phyloP scores from a whole-genome alignment of 768 basidiomycete species.

The Tricholomella constricta region DNA sequence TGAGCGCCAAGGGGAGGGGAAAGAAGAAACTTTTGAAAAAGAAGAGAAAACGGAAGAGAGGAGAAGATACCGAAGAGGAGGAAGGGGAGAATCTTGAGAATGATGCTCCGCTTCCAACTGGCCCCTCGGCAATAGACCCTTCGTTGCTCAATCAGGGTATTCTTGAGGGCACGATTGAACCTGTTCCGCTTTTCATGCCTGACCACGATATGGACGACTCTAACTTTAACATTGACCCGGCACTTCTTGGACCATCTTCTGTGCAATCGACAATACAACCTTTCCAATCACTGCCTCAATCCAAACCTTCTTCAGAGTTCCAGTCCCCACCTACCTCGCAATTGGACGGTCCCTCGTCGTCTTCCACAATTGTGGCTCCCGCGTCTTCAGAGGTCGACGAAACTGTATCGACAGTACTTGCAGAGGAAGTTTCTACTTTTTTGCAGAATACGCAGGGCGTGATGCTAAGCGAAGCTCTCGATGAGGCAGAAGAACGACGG shows the following conservation, averaged over 20 bases:
- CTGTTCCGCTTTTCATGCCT: conserved; percentile 46
- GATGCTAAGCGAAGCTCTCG: conserved; percentile 60
- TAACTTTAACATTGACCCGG: conserved; percentile 56
- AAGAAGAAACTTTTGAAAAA: conserved; percentile 31
- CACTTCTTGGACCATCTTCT: conserved; percentile 35
- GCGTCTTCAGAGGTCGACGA: conserved; percentile 52
- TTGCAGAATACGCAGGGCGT: conserved; percentile 63
- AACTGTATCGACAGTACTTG: conserved; percentile 60
- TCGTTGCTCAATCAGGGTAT: conserved; percentile 68
- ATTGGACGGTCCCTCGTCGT: conserved; percentile 9
- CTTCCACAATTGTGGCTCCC: conserved; percentile 23
- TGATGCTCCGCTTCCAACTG: conserved; percentile 20
- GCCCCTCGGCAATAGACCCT: conserved; percentile 49
- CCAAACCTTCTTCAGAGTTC: neutral
- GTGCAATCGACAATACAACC: neutral
- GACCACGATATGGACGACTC: conserved; percentile 45
- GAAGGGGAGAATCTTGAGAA: conserved; percentile 29
- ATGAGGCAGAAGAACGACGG: conserved; percentile 67
- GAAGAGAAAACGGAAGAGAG: conserved; percentile 41
- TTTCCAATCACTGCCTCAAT: neutral
- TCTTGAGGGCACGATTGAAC: conserved; percentile 52
- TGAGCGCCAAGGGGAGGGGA: conserved; percentile 34
- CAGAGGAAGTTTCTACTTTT: conserved; percentile 70
- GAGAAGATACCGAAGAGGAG: conserved; percentile 35
- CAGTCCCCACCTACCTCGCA: neutral